These are phyloP conservation scores for Iris pallida DNA, from an alignment of 116 monocot species.

Conservation along the genomic window DNA sequence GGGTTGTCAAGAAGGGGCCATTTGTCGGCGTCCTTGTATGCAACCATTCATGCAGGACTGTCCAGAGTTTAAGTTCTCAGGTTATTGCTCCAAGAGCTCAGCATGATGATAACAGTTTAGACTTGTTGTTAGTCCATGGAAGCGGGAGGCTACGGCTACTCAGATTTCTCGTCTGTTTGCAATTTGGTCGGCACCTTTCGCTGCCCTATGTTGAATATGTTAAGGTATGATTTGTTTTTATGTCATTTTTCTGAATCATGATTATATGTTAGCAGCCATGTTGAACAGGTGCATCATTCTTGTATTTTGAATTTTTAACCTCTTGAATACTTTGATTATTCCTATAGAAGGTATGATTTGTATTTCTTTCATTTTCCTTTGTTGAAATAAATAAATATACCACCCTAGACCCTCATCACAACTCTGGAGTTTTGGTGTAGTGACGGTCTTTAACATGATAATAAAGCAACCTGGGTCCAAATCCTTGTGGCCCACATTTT, in stretches of 20 bases:
- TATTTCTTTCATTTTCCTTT: no score
- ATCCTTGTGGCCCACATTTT: no score
- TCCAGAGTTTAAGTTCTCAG: constrained; percentile 94
- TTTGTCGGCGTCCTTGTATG: constrained; percentile 85
- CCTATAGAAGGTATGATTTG: no score
- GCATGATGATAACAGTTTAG: constrained; percentile 80
- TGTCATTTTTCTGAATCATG: no score
- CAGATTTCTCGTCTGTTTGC: constrained; percentile 69
- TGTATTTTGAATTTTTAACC: background rate
- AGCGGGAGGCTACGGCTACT: constrained; percentile 70
- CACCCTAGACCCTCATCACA: no score
- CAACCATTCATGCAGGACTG: constrained; percentile 95
- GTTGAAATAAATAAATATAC: no score
- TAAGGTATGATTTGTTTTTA: constrained; percentile 55
- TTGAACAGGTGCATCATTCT: background rate
- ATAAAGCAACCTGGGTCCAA: no score
- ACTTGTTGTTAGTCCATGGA: constrained; percentile 84
- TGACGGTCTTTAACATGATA: no score
- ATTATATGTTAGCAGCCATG: background rate
- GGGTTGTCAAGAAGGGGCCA: constrained; percentile 77
- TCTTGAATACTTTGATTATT: background rate
- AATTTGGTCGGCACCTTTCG: constrained; percentile 81
- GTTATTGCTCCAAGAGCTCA: constrained; percentile 88
- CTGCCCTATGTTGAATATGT: constrained; percentile 95
- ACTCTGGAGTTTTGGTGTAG: no score